A percentile compares a stretch with the other conserved stretches of the same genome.
phyloP scores from a whole-genome alignment of 768 basidiomycete genomes.

The Gautieria morchelliformis region DNA sequence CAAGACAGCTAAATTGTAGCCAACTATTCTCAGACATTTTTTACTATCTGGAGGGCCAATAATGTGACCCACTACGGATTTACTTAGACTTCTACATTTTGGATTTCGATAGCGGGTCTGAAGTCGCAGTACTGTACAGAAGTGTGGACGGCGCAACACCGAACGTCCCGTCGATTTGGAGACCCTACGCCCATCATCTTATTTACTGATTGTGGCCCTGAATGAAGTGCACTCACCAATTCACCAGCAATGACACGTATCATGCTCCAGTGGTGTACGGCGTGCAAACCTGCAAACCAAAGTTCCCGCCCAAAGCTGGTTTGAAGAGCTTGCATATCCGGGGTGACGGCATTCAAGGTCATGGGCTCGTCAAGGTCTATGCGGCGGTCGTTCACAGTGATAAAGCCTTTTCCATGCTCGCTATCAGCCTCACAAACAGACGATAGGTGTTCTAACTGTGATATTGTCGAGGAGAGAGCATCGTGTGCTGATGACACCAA shows the following conservation, averaged over 20 bases:
- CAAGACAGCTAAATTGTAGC: neutral
- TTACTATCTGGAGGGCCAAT: neutral
- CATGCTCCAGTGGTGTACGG: slow-evolving; percentile 90
- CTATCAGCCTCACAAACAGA: neutral
- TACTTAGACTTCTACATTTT: neutral
- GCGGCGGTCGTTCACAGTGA: slow-evolving; percentile 29
- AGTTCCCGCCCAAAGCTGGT: slow-evolving; percentile 84
- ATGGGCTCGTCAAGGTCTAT: slow-evolving; percentile 47
- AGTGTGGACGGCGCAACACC: slow-evolving; percentile 83
- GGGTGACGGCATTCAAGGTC: slow-evolving; percentile 72
- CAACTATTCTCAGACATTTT: neutral
- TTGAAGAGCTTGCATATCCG: slow-evolving; percentile 61
- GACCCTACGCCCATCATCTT: slow-evolving; percentile 33
- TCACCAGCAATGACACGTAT: slow-evolving; percentile 80
- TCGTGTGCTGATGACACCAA: slow-evolving; percentile 48
- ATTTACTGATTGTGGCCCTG: neutral
- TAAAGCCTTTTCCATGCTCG: slow-evolving; percentile 3
- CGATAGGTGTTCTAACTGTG: slow-evolving; percentile 36
- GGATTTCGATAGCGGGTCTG: neutral
- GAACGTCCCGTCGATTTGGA: slow-evolving; percentile 64
- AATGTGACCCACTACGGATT: neutral
- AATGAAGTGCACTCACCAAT: slow-evolving; percentile 38
- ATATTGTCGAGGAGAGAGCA: slow-evolving; percentile 46
- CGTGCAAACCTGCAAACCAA: slow-evolving; percentile 81
- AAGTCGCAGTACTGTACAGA: slow-evolving; percentile 49